Conservation (phyloP, 257 asterid genomes). For the Petrea volubilis region DNA sequence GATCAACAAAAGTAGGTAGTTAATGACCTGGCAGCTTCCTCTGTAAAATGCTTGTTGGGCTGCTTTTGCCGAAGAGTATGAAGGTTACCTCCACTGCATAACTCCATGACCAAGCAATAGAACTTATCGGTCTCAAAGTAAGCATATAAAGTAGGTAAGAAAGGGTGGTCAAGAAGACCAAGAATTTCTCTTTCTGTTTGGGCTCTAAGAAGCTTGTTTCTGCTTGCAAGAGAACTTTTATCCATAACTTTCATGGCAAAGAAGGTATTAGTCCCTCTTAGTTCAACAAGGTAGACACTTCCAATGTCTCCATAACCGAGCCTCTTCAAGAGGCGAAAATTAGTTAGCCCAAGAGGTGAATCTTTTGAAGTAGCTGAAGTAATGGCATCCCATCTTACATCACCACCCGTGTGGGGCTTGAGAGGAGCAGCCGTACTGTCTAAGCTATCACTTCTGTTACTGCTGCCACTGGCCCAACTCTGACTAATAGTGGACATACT, state of each 20-base stretch:
- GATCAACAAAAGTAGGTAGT: neutral
- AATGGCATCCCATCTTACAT: slow-evolving; percentile 89
- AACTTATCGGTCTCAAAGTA: slow-evolving; percentile 85
- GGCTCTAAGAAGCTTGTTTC: slow-evolving; percentile 80
- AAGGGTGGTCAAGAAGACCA: slow-evolving; percentile 88
- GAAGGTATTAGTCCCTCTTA: slow-evolving; percentile 64
- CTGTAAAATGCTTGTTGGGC: slow-evolving; percentile 77
- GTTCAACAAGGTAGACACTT: slow-evolving; percentile 86
- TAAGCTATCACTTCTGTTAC: slow-evolving; percentile 59
- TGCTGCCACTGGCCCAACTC: slow-evolving; percentile 38
- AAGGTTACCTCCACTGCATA: slow-evolving; percentile 94
- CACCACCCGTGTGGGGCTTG: slow-evolving; percentile 93
- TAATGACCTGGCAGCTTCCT: slow-evolving; percentile 76
- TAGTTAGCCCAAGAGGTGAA: slow-evolving; percentile 61
- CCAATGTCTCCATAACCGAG: slow-evolving; percentile 96
- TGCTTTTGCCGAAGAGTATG: slow-evolving; percentile 91
- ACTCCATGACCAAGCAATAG: slow-evolving; percentile 92
- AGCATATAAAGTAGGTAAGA: slow-evolving; percentile 80
- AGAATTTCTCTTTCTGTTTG: slow-evolving; percentile 91
- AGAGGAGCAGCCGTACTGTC: slow-evolving; percentile 61
- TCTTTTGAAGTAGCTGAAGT: slow-evolving; percentile 54
- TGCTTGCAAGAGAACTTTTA: slow-evolving; percentile 77
- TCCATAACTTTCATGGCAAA: slow-evolving; percentile 99
- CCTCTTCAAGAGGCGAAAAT: slow-evolving; percentile 77
- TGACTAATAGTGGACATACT: slow-evolving; percentile 26